Base-by-base conservation (phyloP, 371 early-diverging fungal species). In the Mortierella sp. region DNA sequence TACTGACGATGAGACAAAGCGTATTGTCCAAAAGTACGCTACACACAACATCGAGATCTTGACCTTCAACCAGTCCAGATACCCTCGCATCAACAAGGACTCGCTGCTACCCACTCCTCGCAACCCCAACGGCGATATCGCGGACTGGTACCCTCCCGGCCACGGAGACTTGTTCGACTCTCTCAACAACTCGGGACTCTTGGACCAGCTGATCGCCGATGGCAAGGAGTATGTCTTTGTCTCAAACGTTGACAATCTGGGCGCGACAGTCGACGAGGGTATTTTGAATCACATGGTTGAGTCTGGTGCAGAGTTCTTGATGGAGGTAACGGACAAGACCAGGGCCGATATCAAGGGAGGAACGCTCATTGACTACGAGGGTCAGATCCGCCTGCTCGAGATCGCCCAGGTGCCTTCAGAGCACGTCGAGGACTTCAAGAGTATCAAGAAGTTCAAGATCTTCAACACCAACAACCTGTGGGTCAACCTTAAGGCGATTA, bases 391-490 rank as follows among this genome's bases (percentile, higher is more conserved):
- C 44, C 89, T 99, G 34, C 89, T 99, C 43, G 99, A 99, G 86
- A 97, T 99, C 78, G 99, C 99, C 21, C 99, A 99, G 82, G 99
- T 99, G 7, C 99, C 99, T n/a, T 81, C 89, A 47, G 94, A 95
- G 66, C 94, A 97, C 70, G 94, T 97, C 24, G 97, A 96, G 70
- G 99, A 99, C 72, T 99, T 99, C 85, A 99, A 99, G 80, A 95
- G 96, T 60, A 91, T 99, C 82, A 97, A 98, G 81, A 99, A 99
- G 86, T 99, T 99, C 87, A 97, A 98, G 89, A 99, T 99, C 76
- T 99, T 99, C 89, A 99, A 99, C 90, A 99, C 99, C 63, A 99
- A 99, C 89, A 99, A 99, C 85, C 78, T 99, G 78, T 99, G 99
- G 99, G 92, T 99, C 69, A 93, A 90, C 72, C 82, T 99, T 64